Evolutionary conservation across 495 filamentous ascomycete species (phyloP).

Genomic region (Copromyces sp.): DNA sequence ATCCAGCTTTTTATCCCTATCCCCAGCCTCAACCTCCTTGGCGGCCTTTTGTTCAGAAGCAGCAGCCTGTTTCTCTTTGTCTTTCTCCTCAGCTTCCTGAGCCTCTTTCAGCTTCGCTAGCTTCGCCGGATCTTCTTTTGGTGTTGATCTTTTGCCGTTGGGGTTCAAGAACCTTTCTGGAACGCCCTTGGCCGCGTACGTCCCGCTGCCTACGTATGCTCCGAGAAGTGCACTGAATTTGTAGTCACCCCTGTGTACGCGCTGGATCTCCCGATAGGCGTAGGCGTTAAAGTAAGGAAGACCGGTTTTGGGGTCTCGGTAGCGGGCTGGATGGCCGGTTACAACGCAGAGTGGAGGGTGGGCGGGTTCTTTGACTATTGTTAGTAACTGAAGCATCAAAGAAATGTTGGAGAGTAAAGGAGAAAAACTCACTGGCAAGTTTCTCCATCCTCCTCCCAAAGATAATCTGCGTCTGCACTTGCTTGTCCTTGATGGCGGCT

Average conservation of each 20-base stretch:
- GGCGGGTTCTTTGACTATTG: conserved; percentile 30
- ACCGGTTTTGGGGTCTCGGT: conserved; percentile 66
- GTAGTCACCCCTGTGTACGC: conserved; percentile 54
- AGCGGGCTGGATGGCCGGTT: conserved; percentile 66
- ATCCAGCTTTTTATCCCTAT: not conserved
- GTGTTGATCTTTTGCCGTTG: conserved; percentile 17
- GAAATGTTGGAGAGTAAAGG: not conserved
- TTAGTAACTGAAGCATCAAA: conserved; percentile 3
- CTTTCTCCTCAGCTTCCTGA: not conserved
- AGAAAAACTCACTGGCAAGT: conserved; percentile 33
- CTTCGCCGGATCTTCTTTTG: conserved; percentile 2
- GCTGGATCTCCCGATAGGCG: conserved; percentile 63
- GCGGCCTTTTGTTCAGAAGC: not conserved
- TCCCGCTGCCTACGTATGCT: conserved; percentile 58
- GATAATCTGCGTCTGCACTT: conserved; percentile 43
- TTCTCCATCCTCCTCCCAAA: conserved; percentile 45
- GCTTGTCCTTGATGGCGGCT: conserved; percentile 41
- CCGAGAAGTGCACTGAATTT: conserved; percentile 67
- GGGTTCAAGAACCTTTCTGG: conserved; percentile 54
- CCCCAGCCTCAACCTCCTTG: not conserved
- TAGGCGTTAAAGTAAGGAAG: conserved; percentile 64
- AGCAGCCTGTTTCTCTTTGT: not conserved
- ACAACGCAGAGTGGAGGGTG: conserved; percentile 57
- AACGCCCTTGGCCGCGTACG: conserved; percentile 53
- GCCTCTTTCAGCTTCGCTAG: conserved; percentile 5